phyloP scores from a whole-genome alignment of 306 rosid species.

The Bauhinia variegata region DNA sequence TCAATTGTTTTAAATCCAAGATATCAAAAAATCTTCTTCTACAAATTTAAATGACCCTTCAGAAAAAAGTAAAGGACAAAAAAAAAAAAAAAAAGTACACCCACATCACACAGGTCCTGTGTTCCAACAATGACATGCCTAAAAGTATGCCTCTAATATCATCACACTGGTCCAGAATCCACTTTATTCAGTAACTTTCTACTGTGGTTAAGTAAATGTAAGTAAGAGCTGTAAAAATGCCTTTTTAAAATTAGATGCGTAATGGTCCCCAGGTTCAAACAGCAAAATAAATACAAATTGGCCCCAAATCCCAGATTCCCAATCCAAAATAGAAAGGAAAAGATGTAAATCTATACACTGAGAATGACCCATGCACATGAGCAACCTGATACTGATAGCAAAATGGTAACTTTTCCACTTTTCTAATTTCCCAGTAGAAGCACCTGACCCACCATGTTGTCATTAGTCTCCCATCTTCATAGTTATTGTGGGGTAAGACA shows the following conservation, averaged over 20 bases:
- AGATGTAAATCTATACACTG: not conserved
- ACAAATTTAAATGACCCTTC: slow-evolving; percentile 35
- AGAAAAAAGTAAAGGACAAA: slow-evolving; percentile 25
- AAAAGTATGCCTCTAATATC: slow-evolving; percentile 44
- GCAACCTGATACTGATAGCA: slow-evolving; percentile 34
- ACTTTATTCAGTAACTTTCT: slow-evolving; percentile 47
- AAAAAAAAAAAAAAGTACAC: slow-evolving; percentile 23
- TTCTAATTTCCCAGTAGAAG: slow-evolving; percentile 18
- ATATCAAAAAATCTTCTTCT: slow-evolving; percentile 32
- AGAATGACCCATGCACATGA: slow-evolving; percentile 28
- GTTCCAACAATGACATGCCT: slow-evolving; percentile 48
- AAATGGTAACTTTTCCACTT: slow-evolving; percentile 31
- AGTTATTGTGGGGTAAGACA: slow-evolving; percentile 23
- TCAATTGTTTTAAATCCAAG: slow-evolving; percentile 45
- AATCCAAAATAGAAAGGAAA: slow-evolving; percentile 10
- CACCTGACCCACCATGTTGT: slow-evolving; percentile 37
- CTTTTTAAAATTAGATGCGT: slow-evolving; percentile 5
- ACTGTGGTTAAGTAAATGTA: slow-evolving; percentile 25
- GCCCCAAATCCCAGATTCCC: not conserved
- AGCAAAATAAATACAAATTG: slow-evolving; percentile 11
- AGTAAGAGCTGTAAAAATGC: slow-evolving; percentile 33
- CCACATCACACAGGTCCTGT: slow-evolving; percentile 46
- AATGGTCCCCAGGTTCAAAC: slow-evolving; percentile 29
- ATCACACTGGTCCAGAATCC: slow-evolving; percentile 38
- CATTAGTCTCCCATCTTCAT: not conserved